Base-by-base conservation (phyloP, 768 basidiomycete species). In the Pleurotus ostreatus region DNA sequence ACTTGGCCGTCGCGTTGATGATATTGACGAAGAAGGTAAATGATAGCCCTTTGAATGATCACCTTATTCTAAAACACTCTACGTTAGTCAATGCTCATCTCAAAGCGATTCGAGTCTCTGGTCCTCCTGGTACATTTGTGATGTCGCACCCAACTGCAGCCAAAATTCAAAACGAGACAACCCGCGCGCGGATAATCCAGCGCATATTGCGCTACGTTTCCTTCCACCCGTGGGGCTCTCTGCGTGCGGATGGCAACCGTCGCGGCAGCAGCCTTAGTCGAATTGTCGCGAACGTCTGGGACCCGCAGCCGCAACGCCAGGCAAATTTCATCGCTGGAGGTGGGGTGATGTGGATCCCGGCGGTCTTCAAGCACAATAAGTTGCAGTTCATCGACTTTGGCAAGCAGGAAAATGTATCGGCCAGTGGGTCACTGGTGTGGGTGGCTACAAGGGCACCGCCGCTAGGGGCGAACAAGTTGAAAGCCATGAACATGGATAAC, bases 181-280 rank as follows among this genome's bases (percentile, higher is more conserved):
- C 80, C 15, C 74, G 70, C 49, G 65, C 62, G 44, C 75, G 77
- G 2, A 63, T 85, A 44, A 65, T 84, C 58, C 68, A 79, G 43
- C 79, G 83, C 30, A 72, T 86, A 25, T 71, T 91, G 51, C 88
- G 89, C 12, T 88, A 84, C 62, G 71, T 84, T 41, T 92, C 91
- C 0, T 85, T 82, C 45, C 73, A 80, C 39, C 86, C 89, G 2
- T 94, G 92, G 92, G 92, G 92, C 4, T 82, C 83, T 46, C 63
- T 78, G 15, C 78, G 74, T 6, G 81, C 90, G 1, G 84, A 90
- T 60, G 82, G 77, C 2, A 69, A 78, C 57, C 78, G 91, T 34
- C 77, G 81, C 7, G 66, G 64, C 40, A 59, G 55, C 5, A 78
- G 77, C 49, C 65, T 88, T 25, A 59, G 71, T 1, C 74, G 74